A percentile compares a stretch with the other conserved stretches of the same genome.
These are phyloP conservation scores for Trypanosoma cruzi DNA, from an alignment of 208 protist genomes.

Conservation along the genomic window DNA sequence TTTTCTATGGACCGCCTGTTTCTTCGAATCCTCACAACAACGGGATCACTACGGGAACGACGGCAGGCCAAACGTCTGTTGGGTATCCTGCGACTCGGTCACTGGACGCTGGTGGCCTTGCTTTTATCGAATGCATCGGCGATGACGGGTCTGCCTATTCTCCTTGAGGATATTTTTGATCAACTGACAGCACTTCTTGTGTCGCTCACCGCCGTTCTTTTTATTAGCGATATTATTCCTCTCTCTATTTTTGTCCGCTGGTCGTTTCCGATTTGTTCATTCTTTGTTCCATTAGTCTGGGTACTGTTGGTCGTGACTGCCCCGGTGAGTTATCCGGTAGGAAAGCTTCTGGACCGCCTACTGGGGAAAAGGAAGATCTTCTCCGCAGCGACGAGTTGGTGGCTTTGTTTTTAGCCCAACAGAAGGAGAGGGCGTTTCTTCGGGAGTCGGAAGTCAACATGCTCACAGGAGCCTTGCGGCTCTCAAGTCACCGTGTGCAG, in stretches of 20 bases:
- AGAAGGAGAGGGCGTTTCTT: constrained; percentile 38
- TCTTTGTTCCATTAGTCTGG: constrained; percentile 63
- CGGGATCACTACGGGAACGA: constrained; percentile 45
- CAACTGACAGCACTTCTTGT: constrained; percentile 73
- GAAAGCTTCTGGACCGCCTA: constrained; percentile 72
- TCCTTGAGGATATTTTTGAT: constrained; percentile 75
- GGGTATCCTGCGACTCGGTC: constrained; percentile 43
- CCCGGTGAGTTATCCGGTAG: constrained; percentile 81
- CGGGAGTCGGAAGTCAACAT: constrained; percentile 70
- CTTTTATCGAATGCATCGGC: constrained; percentile 75
- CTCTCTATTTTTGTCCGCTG: constrained; percentile 89
- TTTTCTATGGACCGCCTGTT: constrained; percentile 77
- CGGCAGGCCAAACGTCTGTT: constrained; percentile 41
- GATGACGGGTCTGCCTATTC: constrained; percentile 81
- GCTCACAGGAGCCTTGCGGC: constrained; percentile 70
- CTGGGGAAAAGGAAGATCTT: constrained; percentile 64
- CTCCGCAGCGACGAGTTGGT: constrained; percentile 75
- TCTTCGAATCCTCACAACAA: constrained; percentile 55
- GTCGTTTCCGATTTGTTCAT: constrained; percentile 71
- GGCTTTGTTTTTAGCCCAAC: constrained; percentile 61
- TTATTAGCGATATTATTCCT: constrained; percentile 93
- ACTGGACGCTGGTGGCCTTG: constrained; percentile 89
- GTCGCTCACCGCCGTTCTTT: constrained; percentile 82
- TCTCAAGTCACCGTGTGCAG: constrained; percentile 64
- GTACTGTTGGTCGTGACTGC: constrained; percentile 61